Evolutionary conservation across 768 basidiomycete genomes (phyloP), one percentile per base, ranked within the genome.

Genomic region (Amanita polypyramis): DNA sequence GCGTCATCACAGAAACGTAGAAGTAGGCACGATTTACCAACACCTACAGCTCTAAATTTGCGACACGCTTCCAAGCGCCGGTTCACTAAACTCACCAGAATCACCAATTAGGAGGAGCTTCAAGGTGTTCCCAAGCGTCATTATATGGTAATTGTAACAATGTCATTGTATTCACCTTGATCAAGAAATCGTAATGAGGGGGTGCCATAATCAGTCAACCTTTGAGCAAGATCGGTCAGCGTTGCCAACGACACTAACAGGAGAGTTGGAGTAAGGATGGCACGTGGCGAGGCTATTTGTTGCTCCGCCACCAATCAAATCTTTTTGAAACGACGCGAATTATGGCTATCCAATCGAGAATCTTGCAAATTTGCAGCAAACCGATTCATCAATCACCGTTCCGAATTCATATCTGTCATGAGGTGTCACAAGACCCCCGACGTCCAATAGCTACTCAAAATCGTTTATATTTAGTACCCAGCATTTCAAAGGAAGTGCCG

Each of bases 1-100:
- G 94, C 89, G 68, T 99, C 96, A 72, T 98, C 96, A 64, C 93
- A 97, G 80, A 99, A 99, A 55, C 92, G 85, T 52, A 92, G 77
- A 45, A 93, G 74, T n/a, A 93, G 75, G 70, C 89, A 92, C 21
- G 94, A 98, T 75, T 99, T 94, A 54, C 95, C 92, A 58, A 96
- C 94, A 68, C 92, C 92, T 83, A 56, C 41, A 45, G 11, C 37
- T 41, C 17, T 33, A 7, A 27, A 5, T 29, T 41, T 21, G 11
- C 17, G 30, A 49, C 20, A 4, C 11, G n/a, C 15, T n/a, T 25
- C 15, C 10, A 10, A 23, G 17, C 17, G 19, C 17, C 21, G 8
- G 7, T 41, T 11, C 8, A 44, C 15, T 56, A 29, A 34, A 60
- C 65, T 53, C 52, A 91, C 93, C 93, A 55, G 93, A 96, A 69